A percentile compares a stretch with the other conserved stretches of the same genome.
Evolutionary conservation across 2,329 filamentous ascomycete genomes (phyloP).

Genomic region (Hirsutella thompsonii): DNA sequence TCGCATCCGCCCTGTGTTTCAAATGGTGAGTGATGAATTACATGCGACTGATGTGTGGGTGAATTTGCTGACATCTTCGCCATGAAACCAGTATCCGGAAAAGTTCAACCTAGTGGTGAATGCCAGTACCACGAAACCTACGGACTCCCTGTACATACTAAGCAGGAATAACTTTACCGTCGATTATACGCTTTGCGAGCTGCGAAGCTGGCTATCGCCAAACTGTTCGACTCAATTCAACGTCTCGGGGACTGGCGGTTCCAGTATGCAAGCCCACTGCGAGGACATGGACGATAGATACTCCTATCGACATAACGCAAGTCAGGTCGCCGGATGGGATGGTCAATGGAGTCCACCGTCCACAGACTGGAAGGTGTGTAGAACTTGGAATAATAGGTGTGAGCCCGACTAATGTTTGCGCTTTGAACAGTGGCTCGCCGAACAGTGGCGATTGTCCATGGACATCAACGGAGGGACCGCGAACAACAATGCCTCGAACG

Average conservation of each 20-base stretch:
- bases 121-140: conserved; percentile 21
- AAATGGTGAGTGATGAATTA: conserved; percentile 20
- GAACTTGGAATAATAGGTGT: not conserved
- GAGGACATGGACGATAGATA: conserved; percentile 39
- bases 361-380: conserved; percentile 34
- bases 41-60: no score
- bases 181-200: conserved; percentile 54
- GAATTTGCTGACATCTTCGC: conserved; percentile 8
- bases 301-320: conserved; percentile 36
- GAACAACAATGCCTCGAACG: conserved; percentile 44
- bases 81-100: conserved; percentile 31
- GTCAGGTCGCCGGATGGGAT: conserved; percentile 7
- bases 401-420: conserved; percentile 4
- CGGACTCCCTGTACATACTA: conserved; percentile 53
- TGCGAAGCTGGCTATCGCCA: conserved; percentile 50
- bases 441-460: conserved; percentile 40
- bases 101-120: conserved; percentile 57
- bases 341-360: conserved; percentile 18
- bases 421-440: conserved; percentile 27
- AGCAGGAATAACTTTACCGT: conserved; percentile 28
- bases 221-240: conserved; percentile 53
- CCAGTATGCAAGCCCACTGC: conserved; percentile 47
- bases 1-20: conserved; percentile 40
- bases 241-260: conserved; percentile 43
- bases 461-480: conserved; percentile 41